Evolutionary conservation across 1,284 basidiomycete species (phyloP).

Genomic region (Ganoderma boninense): DNA sequence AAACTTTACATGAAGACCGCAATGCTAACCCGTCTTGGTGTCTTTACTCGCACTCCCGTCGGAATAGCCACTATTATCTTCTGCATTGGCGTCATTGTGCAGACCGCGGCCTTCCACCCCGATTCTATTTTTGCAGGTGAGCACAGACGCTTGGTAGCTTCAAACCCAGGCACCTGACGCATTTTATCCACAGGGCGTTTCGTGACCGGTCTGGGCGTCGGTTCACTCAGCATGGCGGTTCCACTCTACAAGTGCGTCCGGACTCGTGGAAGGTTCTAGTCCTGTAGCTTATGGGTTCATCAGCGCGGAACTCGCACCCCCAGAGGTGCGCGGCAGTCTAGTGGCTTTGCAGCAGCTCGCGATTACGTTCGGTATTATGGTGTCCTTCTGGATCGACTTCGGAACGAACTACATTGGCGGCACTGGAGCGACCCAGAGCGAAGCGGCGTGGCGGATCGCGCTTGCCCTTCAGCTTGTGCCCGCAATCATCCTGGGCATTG

Average conservation of each 20-base stretch:
- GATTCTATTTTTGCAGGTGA: constrained; percentile 72
- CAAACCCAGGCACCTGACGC: neutral
- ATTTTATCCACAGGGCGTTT: constrained; percentile 60
- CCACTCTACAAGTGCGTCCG: constrained; percentile 74
- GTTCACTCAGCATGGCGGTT: constrained; percentile 78
- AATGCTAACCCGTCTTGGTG: neutral
- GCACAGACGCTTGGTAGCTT: constrained; percentile 15
- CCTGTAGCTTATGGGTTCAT: neutral
- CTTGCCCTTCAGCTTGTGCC: constrained; percentile 81
- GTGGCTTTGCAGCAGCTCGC: constrained; percentile 86
- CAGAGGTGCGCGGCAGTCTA: constrained; percentile 84
- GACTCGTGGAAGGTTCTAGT: constrained; percentile 13
- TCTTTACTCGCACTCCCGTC: neutral
- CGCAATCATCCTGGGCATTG: constrained; percentile 70
- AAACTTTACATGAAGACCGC: neutral
- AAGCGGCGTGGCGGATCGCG: constrained; percentile 82
- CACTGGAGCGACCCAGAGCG: constrained; percentile 57
- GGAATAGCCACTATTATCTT: constrained; percentile 67
- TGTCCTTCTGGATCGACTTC: constrained; percentile 85
- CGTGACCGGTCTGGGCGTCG: constrained; percentile 80
- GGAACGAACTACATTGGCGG: constrained; percentile 81
- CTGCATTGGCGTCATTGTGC: constrained; percentile 74
- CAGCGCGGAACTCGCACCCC: constrained; percentile 75
- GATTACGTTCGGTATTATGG: constrained; percentile 76
- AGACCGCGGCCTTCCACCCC: constrained; percentile 62